A percentile compares a stretch with the other conserved stretches of the same genome.
Evolutionary conservation across 371 early-diverging fungal species (phyloP).

Genomic region (Mortierella sp.): DNA sequence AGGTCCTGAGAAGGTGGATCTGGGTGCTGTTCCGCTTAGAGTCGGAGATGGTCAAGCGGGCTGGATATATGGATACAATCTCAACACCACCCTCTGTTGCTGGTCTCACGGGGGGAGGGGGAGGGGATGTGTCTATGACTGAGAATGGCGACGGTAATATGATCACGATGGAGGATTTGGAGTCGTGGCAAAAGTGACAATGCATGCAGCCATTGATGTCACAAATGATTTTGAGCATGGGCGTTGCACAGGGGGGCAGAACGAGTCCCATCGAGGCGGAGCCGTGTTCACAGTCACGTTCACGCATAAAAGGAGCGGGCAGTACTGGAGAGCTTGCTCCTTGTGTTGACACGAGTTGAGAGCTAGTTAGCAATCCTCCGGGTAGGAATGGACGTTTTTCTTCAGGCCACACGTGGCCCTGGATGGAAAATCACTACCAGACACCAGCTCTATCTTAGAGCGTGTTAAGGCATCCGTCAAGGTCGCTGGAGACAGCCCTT

Average conservation of each 20-base stretch:
- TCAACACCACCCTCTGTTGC: neutral
- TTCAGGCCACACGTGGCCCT: constrained; percentile 17
- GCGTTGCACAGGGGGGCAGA: no score
- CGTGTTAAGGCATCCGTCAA: constrained; percentile 55
- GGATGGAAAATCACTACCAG: constrained; percentile 38
- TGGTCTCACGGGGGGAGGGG: constrained; percentile 12
- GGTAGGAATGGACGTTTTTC: constrained; percentile 55
- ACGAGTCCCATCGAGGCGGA: neutral
- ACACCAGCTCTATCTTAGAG: constrained; percentile 34
- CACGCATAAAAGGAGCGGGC: neutral
- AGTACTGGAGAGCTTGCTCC: neutral
- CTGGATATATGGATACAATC: constrained; percentile 17
- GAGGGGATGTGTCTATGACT: constrained; percentile 1
- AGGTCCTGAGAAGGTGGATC: constrained; percentile 87
- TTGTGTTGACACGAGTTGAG: constrained; percentile 56
- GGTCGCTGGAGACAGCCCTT: constrained; percentile 34
- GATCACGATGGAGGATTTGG: constrained; percentile 33
- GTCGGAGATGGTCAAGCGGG: constrained; percentile 75
- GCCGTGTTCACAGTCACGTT: constrained; percentile 6
- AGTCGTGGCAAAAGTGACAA: constrained; percentile 42
- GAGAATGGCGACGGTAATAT: constrained; percentile 12
- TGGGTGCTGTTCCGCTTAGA: constrained; percentile 94
- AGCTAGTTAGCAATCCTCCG: constrained; percentile 57
- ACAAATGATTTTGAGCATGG: no score
- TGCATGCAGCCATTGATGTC: no score